Conservation (phyloP, 352 stramenopile genomes). For the Phytophthora tubulina region DNA sequence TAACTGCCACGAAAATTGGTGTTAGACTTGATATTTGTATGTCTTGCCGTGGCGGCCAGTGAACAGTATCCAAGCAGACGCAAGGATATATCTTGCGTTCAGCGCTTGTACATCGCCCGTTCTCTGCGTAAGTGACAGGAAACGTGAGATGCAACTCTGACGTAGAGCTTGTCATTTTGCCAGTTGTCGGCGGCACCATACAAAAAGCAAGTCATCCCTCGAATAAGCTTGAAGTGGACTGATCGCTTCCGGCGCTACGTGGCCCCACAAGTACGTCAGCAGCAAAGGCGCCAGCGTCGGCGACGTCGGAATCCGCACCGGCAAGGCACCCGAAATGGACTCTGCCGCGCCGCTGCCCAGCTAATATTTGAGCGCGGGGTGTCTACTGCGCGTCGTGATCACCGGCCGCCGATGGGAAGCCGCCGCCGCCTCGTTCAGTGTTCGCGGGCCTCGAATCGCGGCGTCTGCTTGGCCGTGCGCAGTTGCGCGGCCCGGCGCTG, state of each 20-base stretch:
- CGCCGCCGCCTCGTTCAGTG: conserved; percentile 11
- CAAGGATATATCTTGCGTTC: background rate
- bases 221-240: conserved; percentile 12
- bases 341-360: too few species aligned
- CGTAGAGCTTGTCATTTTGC: conserved; percentile 47
- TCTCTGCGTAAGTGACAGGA: conserved; percentile 42
- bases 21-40: conserved; percentile 29
- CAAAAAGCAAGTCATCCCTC: conserved; percentile 4
- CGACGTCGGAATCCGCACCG: too few species aligned
- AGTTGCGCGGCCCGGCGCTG: conserved; percentile 29
- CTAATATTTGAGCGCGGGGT: conserved; percentile 21
- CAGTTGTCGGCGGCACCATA: conserved; percentile 8
- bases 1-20: conserved; percentile 18
- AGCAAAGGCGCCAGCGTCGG: background rate
- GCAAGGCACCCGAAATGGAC: too few species aligned
- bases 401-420: conserved; percentile 11
- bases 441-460: background rate
- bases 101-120: conserved; percentile 1
- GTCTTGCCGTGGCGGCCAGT: background rate
- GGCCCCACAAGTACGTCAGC: conserved; percentile 8
- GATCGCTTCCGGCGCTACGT: conserved; percentile 1
- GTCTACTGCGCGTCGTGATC: conserved; percentile 9
- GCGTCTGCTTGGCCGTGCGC: conserved; percentile 21
- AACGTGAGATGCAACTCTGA: conserved; percentile 50
- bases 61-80: conserved; percentile 33